Evolutionary conservation across 129 eudicot genomes (phyloP).

Genomic region (Mikania micrantha): DNA sequence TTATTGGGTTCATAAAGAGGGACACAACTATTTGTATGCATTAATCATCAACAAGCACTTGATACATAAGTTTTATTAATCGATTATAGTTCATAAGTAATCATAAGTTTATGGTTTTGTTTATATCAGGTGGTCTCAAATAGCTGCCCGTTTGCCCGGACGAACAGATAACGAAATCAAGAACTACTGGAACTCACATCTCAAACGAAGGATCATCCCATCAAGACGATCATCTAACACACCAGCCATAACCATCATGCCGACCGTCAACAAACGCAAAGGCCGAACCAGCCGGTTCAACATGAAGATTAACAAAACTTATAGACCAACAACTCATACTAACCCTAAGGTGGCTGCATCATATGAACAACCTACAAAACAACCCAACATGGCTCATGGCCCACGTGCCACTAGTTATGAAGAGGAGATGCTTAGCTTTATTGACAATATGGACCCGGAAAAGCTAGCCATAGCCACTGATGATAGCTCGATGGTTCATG

Average conservation of each 20-base stretch:
- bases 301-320: conserved; percentile 39
- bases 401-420: conserved; percentile 22
- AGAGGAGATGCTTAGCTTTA: conserved; percentile 12
- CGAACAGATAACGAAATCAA: conserved; percentile 93
- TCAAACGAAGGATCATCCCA: conserved; percentile 48
- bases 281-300: conserved; percentile 42
- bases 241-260: neutral
- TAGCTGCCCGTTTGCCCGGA: conserved; percentile 69
- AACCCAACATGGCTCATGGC: neutral
- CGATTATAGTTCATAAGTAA: no score
- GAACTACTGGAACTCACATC: conserved; percentile 80
- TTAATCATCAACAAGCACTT: neutral
- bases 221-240: conserved; percentile 12
- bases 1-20: no score
- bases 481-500: neutral
- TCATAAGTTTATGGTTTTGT: no score
- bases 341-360: neutral
- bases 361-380: neutral
- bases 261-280: conserved; percentile 24
- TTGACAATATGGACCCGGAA: conserved; percentile 18
- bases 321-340: neutral
- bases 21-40: no score
- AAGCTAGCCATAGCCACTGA: neutral
- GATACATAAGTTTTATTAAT: no score
- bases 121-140: conserved; percentile 64